Evolutionary conservation across 1,139 yeast species (phyloP).

Genomic region (Blastobotrys buckinghamii): DNA sequence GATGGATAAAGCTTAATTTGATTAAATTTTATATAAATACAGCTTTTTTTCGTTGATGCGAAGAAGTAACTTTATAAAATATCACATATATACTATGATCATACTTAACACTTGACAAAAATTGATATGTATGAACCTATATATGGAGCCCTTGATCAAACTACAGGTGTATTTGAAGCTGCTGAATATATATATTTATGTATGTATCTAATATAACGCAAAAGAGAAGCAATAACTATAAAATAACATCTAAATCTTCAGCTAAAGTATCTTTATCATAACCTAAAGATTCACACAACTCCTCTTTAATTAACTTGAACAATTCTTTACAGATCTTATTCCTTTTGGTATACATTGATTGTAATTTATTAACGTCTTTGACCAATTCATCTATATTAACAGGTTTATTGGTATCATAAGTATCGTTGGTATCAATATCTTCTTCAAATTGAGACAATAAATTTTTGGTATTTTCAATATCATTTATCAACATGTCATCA

Average conservation of each 20-base stretch:
- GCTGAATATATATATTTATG: no score
- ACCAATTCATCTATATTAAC: not conserved
- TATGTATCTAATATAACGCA: not conserved
- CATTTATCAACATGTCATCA: slow-evolving; percentile 8
- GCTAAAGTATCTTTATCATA: slow-evolving; percentile 8
- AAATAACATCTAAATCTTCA: slow-evolving; percentile 6
- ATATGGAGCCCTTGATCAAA: no score
- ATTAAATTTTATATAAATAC: no score
- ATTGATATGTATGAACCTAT: no score
- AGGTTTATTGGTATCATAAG: not conserved
- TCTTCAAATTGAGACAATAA: not conserved
- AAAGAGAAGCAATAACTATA: not conserved
- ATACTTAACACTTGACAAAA: no score
- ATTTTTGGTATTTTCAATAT: slow-evolving; percentile 1
- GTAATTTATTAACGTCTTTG: slow-evolving; percentile 6
- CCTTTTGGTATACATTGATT: slow-evolving; percentile 4
- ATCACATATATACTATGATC: no score
- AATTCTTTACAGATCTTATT: slow-evolving; percentile 15
- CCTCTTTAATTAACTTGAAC: slow-evolving; percentile 12
- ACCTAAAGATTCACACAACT: slow-evolving; percentile 5
- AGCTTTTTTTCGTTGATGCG: no score
- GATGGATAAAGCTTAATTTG: no score
- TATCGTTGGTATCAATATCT: not conserved
- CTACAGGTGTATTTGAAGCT: no score
- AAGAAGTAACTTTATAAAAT: no score